These are phyloP conservation scores for Phlegmacium glaucopus DNA, from an alignment of 768 basidiomycete genomes.

Conservation along the genomic window DNA sequence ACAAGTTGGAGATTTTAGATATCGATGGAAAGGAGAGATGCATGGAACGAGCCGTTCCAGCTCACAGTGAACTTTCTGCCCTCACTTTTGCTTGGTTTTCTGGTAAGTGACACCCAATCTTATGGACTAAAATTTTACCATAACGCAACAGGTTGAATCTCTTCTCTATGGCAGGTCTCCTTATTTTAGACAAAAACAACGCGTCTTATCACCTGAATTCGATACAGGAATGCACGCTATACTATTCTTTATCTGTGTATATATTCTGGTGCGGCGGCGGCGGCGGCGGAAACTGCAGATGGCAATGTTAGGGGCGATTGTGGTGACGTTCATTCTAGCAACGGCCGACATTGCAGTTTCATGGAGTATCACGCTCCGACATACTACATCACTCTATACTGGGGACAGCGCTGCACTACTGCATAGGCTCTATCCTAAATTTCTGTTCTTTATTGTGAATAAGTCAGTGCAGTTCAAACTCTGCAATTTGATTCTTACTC, in stretches of 20 bases:
- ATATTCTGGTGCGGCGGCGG: slow-evolving; percentile 12
- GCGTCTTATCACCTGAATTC: background rate
- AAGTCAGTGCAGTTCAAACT: no score
- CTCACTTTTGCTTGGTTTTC: slow-evolving; percentile 5
- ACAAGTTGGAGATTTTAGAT: no score
- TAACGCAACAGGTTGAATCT: slow-evolving; percentile 18
- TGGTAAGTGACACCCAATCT: slow-evolving; percentile 9
- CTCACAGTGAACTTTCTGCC: no score
- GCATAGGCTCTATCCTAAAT: slow-evolving; percentile 18
- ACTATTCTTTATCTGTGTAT: slow-evolving; percentile 24
- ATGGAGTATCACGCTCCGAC: slow-evolving; percentile 10
- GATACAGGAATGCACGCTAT: slow-evolving; percentile 26
- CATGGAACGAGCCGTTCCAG: no score
- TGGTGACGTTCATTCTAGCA: slow-evolving; percentile 17
- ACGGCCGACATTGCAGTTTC: slow-evolving; percentile 21
- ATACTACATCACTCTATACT: slow-evolving; percentile 6
- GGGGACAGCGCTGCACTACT: slow-evolving; percentile 5
- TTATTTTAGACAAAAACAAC: background rate
- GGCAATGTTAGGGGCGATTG: slow-evolving; percentile 13
- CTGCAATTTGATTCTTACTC: background rate
- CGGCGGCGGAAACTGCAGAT: slow-evolving; percentile 9
- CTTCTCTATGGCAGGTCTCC: slow-evolving; percentile 24
- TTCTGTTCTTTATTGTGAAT: slow-evolving; percentile 17
- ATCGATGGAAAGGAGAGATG: no score
- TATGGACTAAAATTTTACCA: background rate